Conservation (phyloP, 179 eudicot genomes). For the Spinacia oleracea region DNA sequence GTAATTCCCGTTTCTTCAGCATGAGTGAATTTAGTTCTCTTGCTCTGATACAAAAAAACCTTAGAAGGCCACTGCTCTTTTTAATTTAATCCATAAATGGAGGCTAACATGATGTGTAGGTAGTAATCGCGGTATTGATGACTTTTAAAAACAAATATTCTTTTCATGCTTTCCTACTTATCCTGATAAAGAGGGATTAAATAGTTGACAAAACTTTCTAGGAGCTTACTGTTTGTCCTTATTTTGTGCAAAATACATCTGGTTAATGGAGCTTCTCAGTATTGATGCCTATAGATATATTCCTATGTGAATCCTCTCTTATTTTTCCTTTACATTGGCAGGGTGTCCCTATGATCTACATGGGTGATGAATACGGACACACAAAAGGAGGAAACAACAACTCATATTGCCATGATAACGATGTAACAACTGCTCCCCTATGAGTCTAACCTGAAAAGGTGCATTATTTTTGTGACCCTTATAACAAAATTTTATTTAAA, state of each 20-base stretch:
- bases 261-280: background rate
- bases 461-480: conserved; percentile 13
- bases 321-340: conserved; percentile 30
- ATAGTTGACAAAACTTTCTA: background rate
- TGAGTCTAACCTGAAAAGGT: conserved; percentile 2
- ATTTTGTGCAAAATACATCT: too few species aligned
- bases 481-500: conserved; percentile 25
- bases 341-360: conserved; percentile 98
- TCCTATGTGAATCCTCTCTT: conserved; percentile 6
- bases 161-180: too few species aligned
- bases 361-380: conserved; percentile 99
- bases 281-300: background rate
- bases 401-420: conserved; percentile 95
- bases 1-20: background rate
- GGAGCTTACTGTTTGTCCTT: background rate
- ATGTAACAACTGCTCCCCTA: conserved; percentile 35
- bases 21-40: background rate
- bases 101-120: background rate
- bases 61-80: too few species aligned
- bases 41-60: too few species aligned
- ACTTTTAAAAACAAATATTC: background rate
- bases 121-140: background rate
- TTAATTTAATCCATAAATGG: background rate
- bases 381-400: conserved; percentile 99
- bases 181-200: background rate